These are phyloP conservation scores for Prunus mume DNA, from an alignment of 306 rosid genomes.

Conservation along the genomic window DNA sequence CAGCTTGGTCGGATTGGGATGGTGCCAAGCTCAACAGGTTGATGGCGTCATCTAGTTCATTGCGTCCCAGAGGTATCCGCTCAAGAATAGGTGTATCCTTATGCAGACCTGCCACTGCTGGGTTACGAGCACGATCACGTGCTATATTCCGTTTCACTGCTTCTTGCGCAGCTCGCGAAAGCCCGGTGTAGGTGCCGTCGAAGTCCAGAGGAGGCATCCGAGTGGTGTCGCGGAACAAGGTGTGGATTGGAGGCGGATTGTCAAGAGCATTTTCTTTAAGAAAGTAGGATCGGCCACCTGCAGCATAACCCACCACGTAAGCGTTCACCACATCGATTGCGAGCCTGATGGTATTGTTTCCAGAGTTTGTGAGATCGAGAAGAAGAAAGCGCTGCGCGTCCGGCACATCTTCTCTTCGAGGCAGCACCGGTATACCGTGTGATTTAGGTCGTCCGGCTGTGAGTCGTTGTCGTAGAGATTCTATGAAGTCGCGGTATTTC, in stretches of 20 bases:
- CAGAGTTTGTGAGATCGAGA: background rate
- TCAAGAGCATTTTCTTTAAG: background rate
- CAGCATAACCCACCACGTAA: slow-evolving; percentile 4
- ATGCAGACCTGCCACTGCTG: too few species aligned
- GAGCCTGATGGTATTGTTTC: background rate
- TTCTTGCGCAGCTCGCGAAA: too few species aligned
- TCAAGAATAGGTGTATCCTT: background rate
- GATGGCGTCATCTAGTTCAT: background rate
- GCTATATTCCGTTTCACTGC: too few species aligned
- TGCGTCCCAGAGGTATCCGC: background rate
- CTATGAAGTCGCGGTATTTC: too few species aligned
- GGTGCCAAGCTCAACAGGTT: background rate
- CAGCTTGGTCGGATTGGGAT: background rate
- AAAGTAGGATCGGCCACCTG: background rate
- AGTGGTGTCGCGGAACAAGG: background rate
- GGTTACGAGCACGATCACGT: too few species aligned
- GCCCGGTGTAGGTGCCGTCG: too few species aligned
- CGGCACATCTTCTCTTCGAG: background rate
- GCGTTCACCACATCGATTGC: background rate
- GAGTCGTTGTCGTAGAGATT: background rate
- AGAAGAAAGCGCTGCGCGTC: background rate
- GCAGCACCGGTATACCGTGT: background rate
- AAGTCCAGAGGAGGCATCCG: too few species aligned
- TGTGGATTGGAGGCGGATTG: background rate
- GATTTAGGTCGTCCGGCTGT: background rate